Conservation (phyloP, 139 green algal genomes). For the Bryopsis sp. region DNA sequence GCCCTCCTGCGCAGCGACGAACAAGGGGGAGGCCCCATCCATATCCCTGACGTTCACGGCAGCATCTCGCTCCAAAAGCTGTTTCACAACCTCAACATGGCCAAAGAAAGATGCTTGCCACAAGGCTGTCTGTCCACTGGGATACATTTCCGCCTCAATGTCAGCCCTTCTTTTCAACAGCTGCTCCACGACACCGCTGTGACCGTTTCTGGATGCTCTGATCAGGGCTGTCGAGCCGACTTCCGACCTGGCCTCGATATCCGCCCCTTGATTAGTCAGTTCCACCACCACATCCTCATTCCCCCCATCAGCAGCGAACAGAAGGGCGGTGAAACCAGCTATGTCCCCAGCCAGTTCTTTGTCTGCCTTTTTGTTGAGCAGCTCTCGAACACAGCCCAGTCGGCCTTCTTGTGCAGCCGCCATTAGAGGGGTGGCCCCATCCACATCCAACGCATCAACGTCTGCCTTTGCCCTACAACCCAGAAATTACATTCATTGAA, state of each 20-base stretch:
- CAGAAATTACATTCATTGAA: neutral
- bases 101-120: neutral
- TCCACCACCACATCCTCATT: neutral
- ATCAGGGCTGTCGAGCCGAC: neutral
- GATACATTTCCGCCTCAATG: neutral
- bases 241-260: slow-evolving; percentile 5
- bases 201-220: neutral
- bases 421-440: slow-evolving; percentile 5
- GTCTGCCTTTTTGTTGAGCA: neutral
- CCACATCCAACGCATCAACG: neutral
- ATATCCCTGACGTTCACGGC: neutral
- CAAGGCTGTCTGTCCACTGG: neutral
- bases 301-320: neutral
- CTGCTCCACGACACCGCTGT: neutral
- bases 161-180: neutral
- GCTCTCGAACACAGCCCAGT: neutral
- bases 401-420: slow-evolving; percentile 4
- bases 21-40: slow-evolving; percentile 21
- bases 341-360: neutral
- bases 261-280: neutral
- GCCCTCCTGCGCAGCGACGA: slow-evolving; percentile 21
- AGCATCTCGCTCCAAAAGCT: neutral
- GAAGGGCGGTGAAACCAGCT: slow-evolving; percentile 2
- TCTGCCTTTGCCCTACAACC: neutral
- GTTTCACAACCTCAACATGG: neutral